phyloP scores from a whole-genome alignment of 2,329 filamentous ascomycete species.

The Basipetospora chlamydospora region DNA sequence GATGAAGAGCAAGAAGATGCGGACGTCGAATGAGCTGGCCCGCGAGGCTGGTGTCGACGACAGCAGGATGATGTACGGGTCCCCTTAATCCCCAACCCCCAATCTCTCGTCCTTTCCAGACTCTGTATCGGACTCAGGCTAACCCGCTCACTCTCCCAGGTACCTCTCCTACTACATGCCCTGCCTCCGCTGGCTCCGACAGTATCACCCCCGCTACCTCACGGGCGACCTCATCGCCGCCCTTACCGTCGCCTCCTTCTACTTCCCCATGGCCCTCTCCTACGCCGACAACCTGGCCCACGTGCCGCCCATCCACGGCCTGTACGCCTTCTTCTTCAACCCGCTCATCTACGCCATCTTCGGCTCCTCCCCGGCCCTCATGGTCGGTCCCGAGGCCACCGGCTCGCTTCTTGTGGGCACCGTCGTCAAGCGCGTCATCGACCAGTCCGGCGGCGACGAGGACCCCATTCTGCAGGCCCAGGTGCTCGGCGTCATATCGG shows the following conservation, averaged over 20 bases:
- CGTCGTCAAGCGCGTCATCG: conserved; percentile 66
- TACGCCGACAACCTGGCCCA: conserved; percentile 86
- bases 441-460: conserved; percentile 50
- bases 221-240: conserved; percentile 79
- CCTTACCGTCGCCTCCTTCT: conserved; percentile 95
- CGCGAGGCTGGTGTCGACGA: conserved; percentile 3
- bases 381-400: conserved; percentile 88
- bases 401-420: conserved; percentile 82
- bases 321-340: conserved; percentile 89
- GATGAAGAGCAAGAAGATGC: conserved; percentile 4
- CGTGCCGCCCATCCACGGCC: conserved; percentile 80
- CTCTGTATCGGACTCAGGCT: conserved; percentile 8
- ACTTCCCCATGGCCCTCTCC: conserved; percentile 92
- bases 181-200: conserved; percentile 74
- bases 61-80: conserved; percentile 1
- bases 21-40: conserved; percentile 2
- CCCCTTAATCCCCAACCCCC: no score
- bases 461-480: conserved; percentile 56
- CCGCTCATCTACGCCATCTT: conserved; percentile 83
- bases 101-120: conserved; percentile 6
- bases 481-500: conserved; percentile 77
- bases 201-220: conserved; percentile 72
- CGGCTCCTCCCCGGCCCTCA: conserved; percentile 82
- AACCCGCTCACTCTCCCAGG: no score
- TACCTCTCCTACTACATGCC: conserved; percentile 91